Conservation (phyloP, 148 eudicot genomes). For the Limonium bicolor region DNA sequence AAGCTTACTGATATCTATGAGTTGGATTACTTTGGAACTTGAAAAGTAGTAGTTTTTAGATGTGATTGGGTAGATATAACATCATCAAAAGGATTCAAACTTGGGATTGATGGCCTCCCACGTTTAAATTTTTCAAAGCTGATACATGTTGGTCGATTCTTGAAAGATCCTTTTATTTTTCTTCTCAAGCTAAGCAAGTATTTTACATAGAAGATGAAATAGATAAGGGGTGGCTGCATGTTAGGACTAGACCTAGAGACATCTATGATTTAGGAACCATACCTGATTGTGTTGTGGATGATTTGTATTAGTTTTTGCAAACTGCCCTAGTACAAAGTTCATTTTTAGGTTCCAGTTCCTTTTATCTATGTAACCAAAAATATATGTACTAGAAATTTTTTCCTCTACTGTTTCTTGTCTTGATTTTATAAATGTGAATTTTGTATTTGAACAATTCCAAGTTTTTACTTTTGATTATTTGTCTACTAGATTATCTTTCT, state of each 20-base stretch:
- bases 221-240: constrained; percentile 8
- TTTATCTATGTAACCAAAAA: too few relatives aligned
- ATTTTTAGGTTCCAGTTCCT: too few relatives aligned
- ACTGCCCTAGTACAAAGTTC: too few relatives aligned
- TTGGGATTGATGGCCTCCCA: neutral
- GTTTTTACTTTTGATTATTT: too few relatives aligned
- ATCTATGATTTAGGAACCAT: too few relatives aligned
- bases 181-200: constrained; percentile 9
- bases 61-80: constrained; percentile 12
- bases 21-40: constrained; percentile 4
- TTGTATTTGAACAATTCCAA: too few relatives aligned
- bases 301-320: too few relatives aligned
- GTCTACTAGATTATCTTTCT: too few relatives aligned
- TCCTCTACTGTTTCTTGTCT: too few relatives aligned
- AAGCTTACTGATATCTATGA: neutral
- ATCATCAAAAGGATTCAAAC: neutral
- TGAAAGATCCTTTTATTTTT: constrained; percentile 14
- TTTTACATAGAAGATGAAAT: constrained; percentile 10
- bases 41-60: constrained; percentile 2
- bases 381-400: too few relatives aligned
- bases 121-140: constrained; percentile 6
- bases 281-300: too few relatives aligned
- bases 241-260: constrained; percentile 11
- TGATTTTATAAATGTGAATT: too few relatives aligned
- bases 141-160: constrained; percentile 8